Base-by-base conservation (phyloP, 1,284 basidiomycete species). In the Apiotrichum porosum region DNA sequence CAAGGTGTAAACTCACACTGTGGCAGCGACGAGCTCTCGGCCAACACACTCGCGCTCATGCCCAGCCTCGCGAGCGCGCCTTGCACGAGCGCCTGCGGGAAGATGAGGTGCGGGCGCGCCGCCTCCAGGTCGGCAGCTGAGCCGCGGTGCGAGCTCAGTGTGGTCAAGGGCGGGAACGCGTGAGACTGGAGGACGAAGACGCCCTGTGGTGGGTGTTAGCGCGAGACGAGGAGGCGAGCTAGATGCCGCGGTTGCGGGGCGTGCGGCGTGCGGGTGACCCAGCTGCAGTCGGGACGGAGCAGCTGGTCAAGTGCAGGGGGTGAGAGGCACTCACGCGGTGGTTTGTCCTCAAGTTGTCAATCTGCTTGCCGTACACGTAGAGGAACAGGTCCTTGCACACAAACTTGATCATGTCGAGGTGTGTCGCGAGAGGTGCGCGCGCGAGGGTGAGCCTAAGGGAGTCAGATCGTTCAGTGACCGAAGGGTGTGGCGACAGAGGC, bases 121-220 rank as follows among this genome's bases (percentile, higher is more conserved):
- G 78, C 78, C 56, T 77, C 81, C n/a, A 85, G 75, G 6, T 88
- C 84, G 47, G 88, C 85, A 12, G 82, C 76, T 12, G 83, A 76
- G 15, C 88, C 84, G 53, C 84, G 79, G 77, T 52, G 51, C 4
- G 83, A 84, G 2, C 85, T 85, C 44, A 93, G 71, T 31, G 85
- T 80, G 3, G 81, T 69, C 38, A 95, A 81, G 0, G 92, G 88
- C 57, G 86, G 88, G 75, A 95, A 95, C 0, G 82, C 71, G 58
- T 92, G 88, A 58, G 94, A 91, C 73, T 94, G 90, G 1, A 97
- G 77, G 2, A 97, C 92, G 59, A 92, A 97, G 5, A 94, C 84
- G 12, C 93, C 92, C 89, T 92, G 49, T 6, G 42, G 6, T 44
- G 6, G 43, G 9, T 23, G 18, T 44, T 21, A 56, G 37, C 30